Base-by-base conservation (phyloP, 2,329 filamentous ascomycete species). In the Xylaria sp. region DNA sequence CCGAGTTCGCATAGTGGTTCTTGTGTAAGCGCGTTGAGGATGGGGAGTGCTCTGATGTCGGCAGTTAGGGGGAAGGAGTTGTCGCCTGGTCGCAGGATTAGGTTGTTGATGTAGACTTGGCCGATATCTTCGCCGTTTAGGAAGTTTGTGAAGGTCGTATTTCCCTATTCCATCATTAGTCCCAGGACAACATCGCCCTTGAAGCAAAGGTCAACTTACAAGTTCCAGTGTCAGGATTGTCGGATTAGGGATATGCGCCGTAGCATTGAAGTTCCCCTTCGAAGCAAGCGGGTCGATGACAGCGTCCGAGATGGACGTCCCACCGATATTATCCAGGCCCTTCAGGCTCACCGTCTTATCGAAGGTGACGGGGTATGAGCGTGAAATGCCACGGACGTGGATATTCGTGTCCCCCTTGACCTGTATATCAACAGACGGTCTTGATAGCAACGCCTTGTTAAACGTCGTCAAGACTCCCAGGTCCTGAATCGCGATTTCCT, bases 201-300 rank as follows among this genome's bases (percentile, higher is more conserved):
- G 11, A 4, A 18, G 44, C 34, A 18, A 9, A 55, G 59, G 76
- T 7, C 4, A 16, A 57, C 80, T 74, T 75, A 85, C 83, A 67
- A 90, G 81, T 39, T 87, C 80, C 55, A 90, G 78, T n/a, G 80
- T 83, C 69, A 87, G 79, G 55, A 83, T 73, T 1, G 86, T 87
- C 5, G 78, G 79, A 71, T 90, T 90, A 65, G 84, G 85, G 54
- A 90, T 85, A 59, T 76, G 76, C 59, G 81, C 79, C 11, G 76
- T 80, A 65, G 80, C 86, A 55, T 79, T 74, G 74, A 90, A 86
- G 75, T 89, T 90, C 69, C 80, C 79, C 75, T 8, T 69, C 63
- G 57, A 77, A 69, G 11, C 66, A 18, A 79, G 66, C 19, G 52
- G 42, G 39, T 76, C 71, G 64, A 87, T 78, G 48, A 74, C 73